Base-by-base conservation (phyloP, 2,329 filamentous ascomycete species). In the Fusarium solani-melongenae region DNA sequence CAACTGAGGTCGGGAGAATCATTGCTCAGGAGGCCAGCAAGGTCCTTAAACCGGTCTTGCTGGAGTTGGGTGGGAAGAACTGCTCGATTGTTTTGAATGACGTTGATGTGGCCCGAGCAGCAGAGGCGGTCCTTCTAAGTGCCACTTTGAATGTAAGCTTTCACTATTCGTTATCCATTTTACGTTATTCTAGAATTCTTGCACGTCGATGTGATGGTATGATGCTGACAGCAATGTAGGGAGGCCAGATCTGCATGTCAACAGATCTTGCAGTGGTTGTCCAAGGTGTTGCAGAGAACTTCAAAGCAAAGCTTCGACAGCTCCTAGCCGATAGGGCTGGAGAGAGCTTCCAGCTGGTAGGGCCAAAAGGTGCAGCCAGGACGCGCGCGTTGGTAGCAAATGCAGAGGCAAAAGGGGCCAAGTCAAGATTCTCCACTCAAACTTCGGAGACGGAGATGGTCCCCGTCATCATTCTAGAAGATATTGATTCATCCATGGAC, bases 111-210 rank as follows among this genome's bases (percentile, higher is more conserved):
- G 14, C 39, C 4, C 20, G 20, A 22, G 39, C 39, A 22, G 39
- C 39, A 15, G 39, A 44, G 12, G 39, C 39, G 2, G 39, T 44
- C 2, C 39, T 44, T 44, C 12, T 44, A 8, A 44, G 39, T 44
- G 39, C 39, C 11, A 44, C 39, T 44, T 15, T 44, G 20, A 44
- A 44, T 12, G 39, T 44, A 22, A 44, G 39, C 8, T 10, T 14
- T 8, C 14, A 14, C 20, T 7, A 5, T 20, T 14, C 1, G 3
- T 14, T 4, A 15, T 14, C 3, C 4, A 4, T 1, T 15, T 15
- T 22, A 9, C 12, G 12, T 5, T 3, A 7, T 22, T 41, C 6
- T 8, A 41, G 3, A 20, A 22, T 14, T 14, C 20, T 22, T 6
- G 39, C 39, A 6, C 39, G 7, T 22, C 39, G 2, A 5, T 9